Conservation (phyloP, 164 flowering plant genomes). For the Platanus orientalis region DNA sequence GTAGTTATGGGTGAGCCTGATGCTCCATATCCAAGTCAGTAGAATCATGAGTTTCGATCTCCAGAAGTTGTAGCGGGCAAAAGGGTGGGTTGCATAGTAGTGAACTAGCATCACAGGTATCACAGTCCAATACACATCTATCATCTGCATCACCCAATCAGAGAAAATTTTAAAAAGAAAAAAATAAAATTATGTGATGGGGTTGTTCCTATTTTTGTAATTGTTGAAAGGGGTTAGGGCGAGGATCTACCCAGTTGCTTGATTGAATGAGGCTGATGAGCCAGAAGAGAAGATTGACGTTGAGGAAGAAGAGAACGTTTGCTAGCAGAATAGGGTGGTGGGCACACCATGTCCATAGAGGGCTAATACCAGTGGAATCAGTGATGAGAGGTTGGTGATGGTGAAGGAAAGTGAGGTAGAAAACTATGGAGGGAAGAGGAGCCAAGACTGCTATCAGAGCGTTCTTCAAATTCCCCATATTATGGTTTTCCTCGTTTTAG, state of each 20-base stretch:
- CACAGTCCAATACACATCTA: slow-evolving; percentile 89
- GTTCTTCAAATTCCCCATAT: slow-evolving; percentile 49
- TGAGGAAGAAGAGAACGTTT: slow-evolving; percentile 75
- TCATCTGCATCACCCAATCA: slow-evolving; percentile 67
- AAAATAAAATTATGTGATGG: no score
- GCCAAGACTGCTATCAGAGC: slow-evolving; percentile 46
- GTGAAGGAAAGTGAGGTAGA: slow-evolving; percentile 63
- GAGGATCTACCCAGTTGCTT: slow-evolving; percentile 66
- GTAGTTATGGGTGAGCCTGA: slow-evolving; percentile 81
- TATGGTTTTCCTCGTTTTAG: no score
- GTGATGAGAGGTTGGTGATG: slow-evolving; percentile 4
- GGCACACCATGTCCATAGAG: slow-evolving; percentile 69
- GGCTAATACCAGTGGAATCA: background rate
- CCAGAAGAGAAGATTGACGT: slow-evolving; percentile 82
- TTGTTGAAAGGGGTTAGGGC: no score
- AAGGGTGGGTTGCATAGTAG: slow-evolving; percentile 71
- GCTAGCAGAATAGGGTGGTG: slow-evolving; percentile 74
- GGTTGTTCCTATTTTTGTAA: no score
- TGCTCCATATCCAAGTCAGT: slow-evolving; percentile 82
- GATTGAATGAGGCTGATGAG: slow-evolving; percentile 60
- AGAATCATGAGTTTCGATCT: slow-evolving; percentile 53
- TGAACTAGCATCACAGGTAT: slow-evolving; percentile 86
- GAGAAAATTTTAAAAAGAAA: background rate
- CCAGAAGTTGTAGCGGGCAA: slow-evolving; percentile 37
- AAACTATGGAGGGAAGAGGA: slow-evolving; percentile 78